These are phyloP conservation scores for Lycium barbarum DNA, from an alignment of 257 asterid species.

Conservation along the genomic window DNA sequence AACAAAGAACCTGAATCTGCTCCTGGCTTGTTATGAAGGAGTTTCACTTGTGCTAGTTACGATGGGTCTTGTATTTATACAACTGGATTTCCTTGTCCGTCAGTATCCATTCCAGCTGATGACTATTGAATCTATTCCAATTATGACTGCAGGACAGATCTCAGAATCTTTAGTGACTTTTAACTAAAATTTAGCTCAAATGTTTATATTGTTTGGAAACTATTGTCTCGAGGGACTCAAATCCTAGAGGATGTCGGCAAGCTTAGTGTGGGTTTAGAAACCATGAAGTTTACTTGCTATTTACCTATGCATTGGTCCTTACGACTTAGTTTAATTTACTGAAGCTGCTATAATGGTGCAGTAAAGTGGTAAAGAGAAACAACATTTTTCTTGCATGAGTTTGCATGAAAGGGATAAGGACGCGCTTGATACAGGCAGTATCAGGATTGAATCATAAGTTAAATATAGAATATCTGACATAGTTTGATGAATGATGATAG, in stretches of 20 bases:
- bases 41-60: not conserved
- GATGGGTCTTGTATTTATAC: not conserved
- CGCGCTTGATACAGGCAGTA: conserved; percentile 1
- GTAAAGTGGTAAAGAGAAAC: not conserved
- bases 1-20: not conserved
- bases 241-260: not conserved
- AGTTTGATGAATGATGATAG: not conserved
- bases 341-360: conserved; percentile 10
- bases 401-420: not conserved
- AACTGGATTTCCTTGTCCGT: not conserved
- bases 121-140: not conserved
- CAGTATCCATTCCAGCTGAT: not conserved
- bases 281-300: conserved; percentile 2
- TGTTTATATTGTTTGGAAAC: not conserved
- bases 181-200: not conserved
- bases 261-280: conserved; percentile 10
- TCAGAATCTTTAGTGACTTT: not conserved
- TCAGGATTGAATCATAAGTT: not conserved
- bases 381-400: not conserved
- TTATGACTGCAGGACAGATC: conserved; percentile 5
- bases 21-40: conserved; percentile 13
- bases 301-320: not conserved
- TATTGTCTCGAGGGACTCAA: conserved; percentile 6
- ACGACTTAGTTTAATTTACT: not conserved
- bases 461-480: not conserved